Evolutionary conservation across 257 asterid genomes (phyloP).

Genomic region (Capsicum baccatum): DNA sequence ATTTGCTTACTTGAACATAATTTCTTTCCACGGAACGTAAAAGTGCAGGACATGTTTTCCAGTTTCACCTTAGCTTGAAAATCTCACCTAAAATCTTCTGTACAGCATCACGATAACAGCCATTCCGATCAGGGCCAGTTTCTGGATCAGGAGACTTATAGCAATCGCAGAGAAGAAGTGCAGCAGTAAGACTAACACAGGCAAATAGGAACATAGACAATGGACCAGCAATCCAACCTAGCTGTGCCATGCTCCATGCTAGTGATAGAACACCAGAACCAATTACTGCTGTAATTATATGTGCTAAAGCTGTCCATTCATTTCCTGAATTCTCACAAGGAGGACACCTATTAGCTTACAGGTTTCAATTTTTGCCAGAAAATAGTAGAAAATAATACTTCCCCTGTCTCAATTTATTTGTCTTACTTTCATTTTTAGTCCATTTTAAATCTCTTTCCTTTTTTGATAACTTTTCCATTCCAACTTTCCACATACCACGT

Average conservation of each 20-base stretch:
- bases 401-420: too few relatives aligned
- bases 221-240: slow-evolving; percentile 92
- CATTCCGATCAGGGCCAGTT: slow-evolving; percentile 48
- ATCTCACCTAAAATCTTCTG: slow-evolving; percentile 55
- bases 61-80: background rate
- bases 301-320: slow-evolving; percentile 81
- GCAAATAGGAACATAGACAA: slow-evolving; percentile 57
- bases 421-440: too few relatives aligned
- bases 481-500: too few relatives aligned
- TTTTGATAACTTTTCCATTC: too few relatives aligned
- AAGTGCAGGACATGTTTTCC: background rate
- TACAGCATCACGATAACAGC: slow-evolving; percentile 62
- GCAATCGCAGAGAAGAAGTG: slow-evolving; percentile 59
- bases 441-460: too few relatives aligned
- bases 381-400: slow-evolving; percentile 12
- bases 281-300: slow-evolving; percentile 70
- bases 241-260: slow-evolving; percentile 73
- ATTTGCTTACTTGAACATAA: background rate
- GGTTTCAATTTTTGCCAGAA: background rate
- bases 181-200: slow-evolving; percentile 46
- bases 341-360: slow-evolving; percentile 13
- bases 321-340: slow-evolving; percentile 48
- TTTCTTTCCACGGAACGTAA: background rate
- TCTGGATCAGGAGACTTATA: slow-evolving; percentile 58
- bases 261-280: slow-evolving; percentile 81